phyloP scores from a whole-genome alignment of 495 filamentous ascomycete species.

The Hypoxylon cercidicola region DNA sequence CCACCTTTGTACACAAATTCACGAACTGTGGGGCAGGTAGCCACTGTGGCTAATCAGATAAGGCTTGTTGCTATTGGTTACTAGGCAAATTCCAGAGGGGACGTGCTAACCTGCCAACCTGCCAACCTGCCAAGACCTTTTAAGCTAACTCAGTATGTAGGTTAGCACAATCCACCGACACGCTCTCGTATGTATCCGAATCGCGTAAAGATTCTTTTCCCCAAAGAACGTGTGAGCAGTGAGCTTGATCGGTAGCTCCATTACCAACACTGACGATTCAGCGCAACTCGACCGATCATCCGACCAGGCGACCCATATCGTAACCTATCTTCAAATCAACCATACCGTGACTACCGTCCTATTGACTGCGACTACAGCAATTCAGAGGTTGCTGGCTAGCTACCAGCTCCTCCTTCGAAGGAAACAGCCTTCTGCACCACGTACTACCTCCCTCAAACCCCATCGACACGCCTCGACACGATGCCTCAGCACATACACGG shows the following conservation, averaged over 20 bases:
- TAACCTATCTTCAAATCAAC: not conserved
- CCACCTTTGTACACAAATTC: conserved; percentile 27
- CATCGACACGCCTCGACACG: conserved; percentile 2
- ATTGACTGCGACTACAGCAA: conserved; percentile 16
- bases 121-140: conserved; percentile 12
- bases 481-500: conserved; percentile 33
- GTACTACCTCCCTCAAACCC: conserved; percentile 5
- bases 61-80: conserved; percentile 22
- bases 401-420: conserved; percentile 36
- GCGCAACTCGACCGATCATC: conserved; percentile 10
- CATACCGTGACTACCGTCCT: not conserved
- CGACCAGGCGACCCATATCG: not conserved
- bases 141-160: not conserved
- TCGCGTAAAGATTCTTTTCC: conserved; percentile 32
- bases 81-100: conserved; percentile 3
- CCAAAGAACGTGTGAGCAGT: conserved; percentile 10
- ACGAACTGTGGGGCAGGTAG: not conserved
- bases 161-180: conserved; percentile 9
- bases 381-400: conserved; percentile 45
- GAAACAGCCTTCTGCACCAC: conserved; percentile 18
- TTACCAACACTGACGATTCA: conserved; percentile 20
- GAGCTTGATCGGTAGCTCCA: conserved; percentile 23
- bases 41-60: conserved; percentile 20
- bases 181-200: conserved; percentile 19
- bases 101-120: conserved; percentile 19